phyloP scores from a whole-genome alignment of 805 yeast genomes.

The Blastobotrys attinorum region DNA sequence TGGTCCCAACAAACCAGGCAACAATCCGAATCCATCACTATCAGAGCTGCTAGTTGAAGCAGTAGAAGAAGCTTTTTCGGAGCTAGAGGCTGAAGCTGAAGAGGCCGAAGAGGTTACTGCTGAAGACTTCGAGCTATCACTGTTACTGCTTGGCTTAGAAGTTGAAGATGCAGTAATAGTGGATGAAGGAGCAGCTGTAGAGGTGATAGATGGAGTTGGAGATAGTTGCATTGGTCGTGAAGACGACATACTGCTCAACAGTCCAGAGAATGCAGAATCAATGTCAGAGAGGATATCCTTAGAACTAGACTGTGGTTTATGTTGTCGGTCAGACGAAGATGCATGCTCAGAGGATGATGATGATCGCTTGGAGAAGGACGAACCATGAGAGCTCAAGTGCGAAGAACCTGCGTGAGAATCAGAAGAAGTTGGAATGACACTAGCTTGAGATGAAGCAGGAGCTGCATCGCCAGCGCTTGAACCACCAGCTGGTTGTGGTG shows the following conservation, averaged over 20 bases:
- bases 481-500: neutral
- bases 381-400: neutral
- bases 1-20: neutral
- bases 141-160: neutral
- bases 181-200: slow-evolving; percentile 1
- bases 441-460: neutral
- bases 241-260: slow-evolving; percentile 14
- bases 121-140: slow-evolving; percentile 2
- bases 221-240: slow-evolving; percentile 12
- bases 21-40: neutral
- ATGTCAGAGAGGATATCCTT: slow-evolving; percentile 12
- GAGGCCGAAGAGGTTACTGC: slow-evolving; percentile 5
- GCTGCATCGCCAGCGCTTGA: neutral
- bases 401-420: neutral
- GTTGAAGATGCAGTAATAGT: neutral
- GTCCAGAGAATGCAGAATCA: slow-evolving; percentile 16
- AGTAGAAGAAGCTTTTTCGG: slow-evolving; percentile 2
- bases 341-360: neutral
- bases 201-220: slow-evolving; percentile 7
- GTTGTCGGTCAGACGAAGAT: neutral
- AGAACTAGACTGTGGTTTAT: slow-evolving; percentile 2
- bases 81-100: slow-evolving; percentile 6
- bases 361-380: neutral
- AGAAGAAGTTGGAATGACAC: neutral
- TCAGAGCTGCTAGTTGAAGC: slow-evolving; percentile 1